Conservation (phyloP, 2,329 filamentous ascomycete genomes). For the Nannizzia gypsea region DNA sequence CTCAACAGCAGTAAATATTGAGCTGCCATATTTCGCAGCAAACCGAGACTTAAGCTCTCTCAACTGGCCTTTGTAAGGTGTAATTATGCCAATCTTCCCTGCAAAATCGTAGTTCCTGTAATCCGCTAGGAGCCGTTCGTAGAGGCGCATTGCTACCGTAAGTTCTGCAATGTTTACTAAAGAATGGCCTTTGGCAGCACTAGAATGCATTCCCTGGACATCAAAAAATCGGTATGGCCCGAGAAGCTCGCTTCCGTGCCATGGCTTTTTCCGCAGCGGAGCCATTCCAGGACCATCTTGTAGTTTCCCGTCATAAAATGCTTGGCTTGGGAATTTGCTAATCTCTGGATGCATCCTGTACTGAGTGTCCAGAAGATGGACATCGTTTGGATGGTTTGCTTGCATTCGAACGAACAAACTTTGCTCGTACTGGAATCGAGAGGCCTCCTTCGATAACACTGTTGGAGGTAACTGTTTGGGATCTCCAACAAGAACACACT, state of each 20-base stretch:
- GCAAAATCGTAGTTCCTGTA: constrained; percentile 57
- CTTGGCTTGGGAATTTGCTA: constrained; percentile 73
- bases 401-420: constrained; percentile 98
- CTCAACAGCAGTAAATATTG: constrained; percentile 67
- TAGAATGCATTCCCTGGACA: constrained; percentile 74
- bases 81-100: constrained; percentile 90
- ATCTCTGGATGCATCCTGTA: constrained; percentile 99
- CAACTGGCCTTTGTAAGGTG: constrained; percentile 91
- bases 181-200: constrained; percentile 73
- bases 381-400: constrained; percentile 70
- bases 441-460: constrained; percentile 85
- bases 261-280: constrained; percentile 60
- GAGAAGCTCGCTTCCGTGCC: constrained; percentile 72
- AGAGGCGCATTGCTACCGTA: constrained; percentile 73
- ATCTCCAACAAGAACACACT: constrained; percentile 94
- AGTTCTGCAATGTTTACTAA: constrained; percentile 81
- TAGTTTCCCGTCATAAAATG: constrained; percentile 84
- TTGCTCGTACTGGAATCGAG: constrained; percentile 89
- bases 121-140: constrained; percentile 64
- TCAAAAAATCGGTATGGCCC: constrained; percentile 97
- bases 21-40: constrained; percentile 56
- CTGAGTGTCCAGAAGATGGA: constrained; percentile 92
- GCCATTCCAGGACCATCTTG: constrained; percentile 79
- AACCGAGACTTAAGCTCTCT: constrained; percentile 69
- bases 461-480: constrained; percentile 95